Conservation (phyloP, 2,329 filamentous ascomycete genomes). For the Cladosporium sp. region DNA sequence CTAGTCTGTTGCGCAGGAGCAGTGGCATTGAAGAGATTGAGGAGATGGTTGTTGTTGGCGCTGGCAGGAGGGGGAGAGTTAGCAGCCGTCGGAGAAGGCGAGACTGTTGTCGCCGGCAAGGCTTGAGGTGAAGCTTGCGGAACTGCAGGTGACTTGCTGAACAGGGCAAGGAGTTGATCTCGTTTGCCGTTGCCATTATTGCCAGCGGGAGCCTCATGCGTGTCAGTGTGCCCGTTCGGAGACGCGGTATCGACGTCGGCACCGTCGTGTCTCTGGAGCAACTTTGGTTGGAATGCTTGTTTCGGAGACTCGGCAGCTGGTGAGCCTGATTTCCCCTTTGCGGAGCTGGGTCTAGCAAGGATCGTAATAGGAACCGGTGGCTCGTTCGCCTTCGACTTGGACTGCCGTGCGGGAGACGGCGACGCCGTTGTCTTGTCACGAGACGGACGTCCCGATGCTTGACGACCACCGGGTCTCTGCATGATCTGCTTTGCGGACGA, state of each 20-base stretch:
- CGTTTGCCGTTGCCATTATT: constrained; percentile 20
- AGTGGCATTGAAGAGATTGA: constrained; percentile 15
- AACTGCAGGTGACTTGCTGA: constrained; percentile 13
- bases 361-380: constrained; percentile 16
- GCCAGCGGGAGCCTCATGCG: constrained; percentile 12
- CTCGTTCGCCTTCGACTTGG: not conserved
- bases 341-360: constrained; percentile 24
- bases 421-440: constrained; percentile 4
- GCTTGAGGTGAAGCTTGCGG: constrained; percentile 14
- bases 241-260: constrained; percentile 15
- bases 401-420: constrained; percentile 6
- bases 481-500: constrained; percentile 11
- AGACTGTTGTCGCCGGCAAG: constrained; percentile 1
- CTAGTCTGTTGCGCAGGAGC: constrained; percentile 3
- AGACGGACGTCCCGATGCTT: not conserved
- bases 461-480: constrained; percentile 4
- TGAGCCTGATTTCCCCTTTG: constrained; percentile 15
- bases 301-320: constrained; percentile 20
- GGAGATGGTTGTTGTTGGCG: constrained; percentile 10
- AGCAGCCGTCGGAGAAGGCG: not conserved
- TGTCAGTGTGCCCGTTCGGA: not conserved
- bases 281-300: constrained; percentile 25
- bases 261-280: constrained; percentile 26
- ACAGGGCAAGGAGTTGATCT: constrained; percentile 27
- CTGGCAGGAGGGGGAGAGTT: not conserved